Percentiles rank a stretch among this genome's conserved stretches.
Evolutionary conservation across 306 rosid species (phyloP).

Genomic region (Quercus agrifolia): DNA sequence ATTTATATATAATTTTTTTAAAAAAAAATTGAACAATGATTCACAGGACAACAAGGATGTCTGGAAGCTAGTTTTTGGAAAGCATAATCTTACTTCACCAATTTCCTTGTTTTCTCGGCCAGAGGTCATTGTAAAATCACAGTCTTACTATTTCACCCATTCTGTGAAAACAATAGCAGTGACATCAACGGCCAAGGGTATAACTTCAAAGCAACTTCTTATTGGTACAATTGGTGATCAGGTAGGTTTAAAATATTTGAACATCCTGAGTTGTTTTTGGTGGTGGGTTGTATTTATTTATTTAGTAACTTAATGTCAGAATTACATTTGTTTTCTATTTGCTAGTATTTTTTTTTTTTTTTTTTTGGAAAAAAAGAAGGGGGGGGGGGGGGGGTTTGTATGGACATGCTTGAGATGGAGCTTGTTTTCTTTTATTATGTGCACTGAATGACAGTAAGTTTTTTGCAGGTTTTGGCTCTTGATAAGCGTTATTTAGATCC

Average conservation of each 20-base stretch:
- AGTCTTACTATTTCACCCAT: slow-evolving; percentile 84
- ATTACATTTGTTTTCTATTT: not conserved
- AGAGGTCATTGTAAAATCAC: slow-evolving; percentile 72
- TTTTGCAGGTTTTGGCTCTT: slow-evolving; percentile 81
- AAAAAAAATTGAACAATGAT: slow-evolving; percentile 10
- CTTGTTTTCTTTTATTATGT: slow-evolving; percentile 1
- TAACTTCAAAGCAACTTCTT: slow-evolving; percentile 94
- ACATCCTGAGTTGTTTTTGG: not conserved
- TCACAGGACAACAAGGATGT: slow-evolving; percentile 85
- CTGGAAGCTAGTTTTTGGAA: slow-evolving; percentile 91
- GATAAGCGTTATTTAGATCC: slow-evolving; percentile 94
- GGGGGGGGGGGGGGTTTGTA: not conserved
- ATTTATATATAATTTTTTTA: not conserved
- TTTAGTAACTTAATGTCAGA: not conserved
- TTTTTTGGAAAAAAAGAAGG: not conserved
- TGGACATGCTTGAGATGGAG: not conserved
- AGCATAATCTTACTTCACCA: slow-evolving; percentile 94
- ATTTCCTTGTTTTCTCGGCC: slow-evolving; percentile 85
- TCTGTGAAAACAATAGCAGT: slow-evolving; percentile 88
- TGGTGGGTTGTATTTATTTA: not conserved
- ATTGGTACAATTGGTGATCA: slow-evolving; percentile 91
- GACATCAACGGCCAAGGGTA: slow-evolving; percentile 91
- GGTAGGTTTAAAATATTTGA: slow-evolving; percentile 44
- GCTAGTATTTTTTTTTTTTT: not conserved
- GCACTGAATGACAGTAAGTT: slow-evolving; percentile 1